Conservation (phyloP, 148 eudicot genomes). For the Chenopodium quinoa region DNA sequence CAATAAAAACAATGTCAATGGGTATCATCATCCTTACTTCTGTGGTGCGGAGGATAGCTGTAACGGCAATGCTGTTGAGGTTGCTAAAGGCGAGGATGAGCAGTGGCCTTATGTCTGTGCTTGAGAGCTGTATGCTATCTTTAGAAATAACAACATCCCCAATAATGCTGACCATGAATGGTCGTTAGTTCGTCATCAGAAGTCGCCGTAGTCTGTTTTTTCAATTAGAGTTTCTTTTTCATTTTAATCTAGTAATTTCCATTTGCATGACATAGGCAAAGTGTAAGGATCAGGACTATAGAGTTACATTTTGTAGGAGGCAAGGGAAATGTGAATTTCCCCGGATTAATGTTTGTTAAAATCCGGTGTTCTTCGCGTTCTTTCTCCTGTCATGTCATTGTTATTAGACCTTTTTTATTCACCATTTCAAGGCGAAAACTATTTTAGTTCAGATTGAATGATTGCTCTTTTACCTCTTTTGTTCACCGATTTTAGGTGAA, state of each 20-base stretch:
- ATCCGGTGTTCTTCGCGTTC: constrained; percentile 21
- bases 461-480: constrained; percentile 19
- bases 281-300: constrained; percentile 29
- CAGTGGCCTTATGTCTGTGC: constrained; percentile 87
- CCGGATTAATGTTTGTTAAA: constrained; percentile 25
- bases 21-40: constrained; percentile 23
- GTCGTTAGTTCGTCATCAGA: constrained; percentile 35
- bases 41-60: constrained; percentile 41
- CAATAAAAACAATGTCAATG: constrained; percentile 9
- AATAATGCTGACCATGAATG: background rate
- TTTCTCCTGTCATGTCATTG: constrained; percentile 23
- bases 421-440: constrained; percentile 13
- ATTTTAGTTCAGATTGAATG: background rate
- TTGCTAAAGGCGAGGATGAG: constrained; percentile 57
- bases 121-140: constrained; percentile 30
- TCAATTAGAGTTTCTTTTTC: constrained; percentile 6
- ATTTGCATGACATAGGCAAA: constrained; percentile 32
- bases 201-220: constrained; percentile 54
- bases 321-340: constrained; percentile 4
- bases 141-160: background rate
- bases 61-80: constrained; percentile 38
- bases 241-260: constrained; percentile 13
- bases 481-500: constrained; percentile 6
- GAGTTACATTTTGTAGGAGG: constrained; percentile 29
- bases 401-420: constrained; percentile 15